Evolutionary conservation across 768 basidiomycete species (phyloP).

Genomic region (Tremella mesenterica): DNA sequence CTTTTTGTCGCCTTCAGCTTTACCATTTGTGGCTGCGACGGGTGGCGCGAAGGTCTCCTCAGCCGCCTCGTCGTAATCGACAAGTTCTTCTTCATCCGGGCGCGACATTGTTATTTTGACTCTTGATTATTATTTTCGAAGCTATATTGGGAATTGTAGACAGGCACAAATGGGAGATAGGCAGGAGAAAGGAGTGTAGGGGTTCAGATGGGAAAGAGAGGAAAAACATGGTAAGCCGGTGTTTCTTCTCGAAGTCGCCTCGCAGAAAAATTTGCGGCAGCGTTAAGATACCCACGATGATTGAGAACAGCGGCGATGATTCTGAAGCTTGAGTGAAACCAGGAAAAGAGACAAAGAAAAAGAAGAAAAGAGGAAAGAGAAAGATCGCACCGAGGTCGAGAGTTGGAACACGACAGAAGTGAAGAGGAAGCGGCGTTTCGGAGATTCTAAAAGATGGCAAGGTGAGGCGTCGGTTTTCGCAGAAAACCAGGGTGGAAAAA

Average conservation of each 20-base stretch:
- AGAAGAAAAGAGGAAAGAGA: constrained; percentile 3
- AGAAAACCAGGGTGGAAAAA: too few species aligned
- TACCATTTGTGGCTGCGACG: constrained; percentile 41
- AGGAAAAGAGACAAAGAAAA: not conserved
- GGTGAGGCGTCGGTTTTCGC: too few species aligned
- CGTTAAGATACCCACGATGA: constrained; percentile 13
- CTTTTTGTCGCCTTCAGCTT: constrained; percentile 60
- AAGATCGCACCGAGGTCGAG: not conserved
- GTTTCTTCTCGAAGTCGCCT: constrained; percentile 6
- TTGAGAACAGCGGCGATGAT: not conserved
- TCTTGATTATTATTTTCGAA: not conserved
- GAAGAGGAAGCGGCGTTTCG: constrained; percentile 5
- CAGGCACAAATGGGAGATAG: not conserved
- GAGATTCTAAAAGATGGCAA: too few species aligned
- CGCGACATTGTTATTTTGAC: constrained; percentile 37
- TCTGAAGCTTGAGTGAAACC: not conserved
- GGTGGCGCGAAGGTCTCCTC: constrained; percentile 46
- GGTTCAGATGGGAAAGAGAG: too few species aligned
- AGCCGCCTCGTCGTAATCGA: constrained; percentile 45
- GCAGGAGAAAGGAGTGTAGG: not conserved
- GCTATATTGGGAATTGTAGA: not conserved
- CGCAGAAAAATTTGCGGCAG: not conserved
- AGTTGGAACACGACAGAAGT: not conserved
- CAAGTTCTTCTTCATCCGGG: constrained; percentile 45
- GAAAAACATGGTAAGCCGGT: constrained; percentile 19